Evolutionary conservation across 2,329 filamentous ascomycete genomes (phyloP).

Genomic region (Aspergillus bombycis): DNA sequence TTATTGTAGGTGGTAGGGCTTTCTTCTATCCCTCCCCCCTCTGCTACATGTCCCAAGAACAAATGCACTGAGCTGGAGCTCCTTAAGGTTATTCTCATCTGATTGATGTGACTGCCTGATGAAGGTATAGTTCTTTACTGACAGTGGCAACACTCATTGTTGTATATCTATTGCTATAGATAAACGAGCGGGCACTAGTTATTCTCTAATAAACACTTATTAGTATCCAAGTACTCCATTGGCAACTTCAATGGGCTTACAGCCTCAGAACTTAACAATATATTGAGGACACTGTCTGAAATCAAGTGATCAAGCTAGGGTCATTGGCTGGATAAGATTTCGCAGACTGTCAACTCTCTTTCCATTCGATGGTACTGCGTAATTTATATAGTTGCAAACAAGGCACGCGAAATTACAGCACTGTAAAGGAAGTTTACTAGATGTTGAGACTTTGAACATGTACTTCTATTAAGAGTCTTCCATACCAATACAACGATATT

Average conservation of each 20-base stretch:
- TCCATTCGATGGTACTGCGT: not conserved
- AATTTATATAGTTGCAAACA: not conserved
- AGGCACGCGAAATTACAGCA: not conserved
- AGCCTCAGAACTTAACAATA: not conserved
- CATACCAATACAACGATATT: not conserved
- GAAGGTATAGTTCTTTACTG: conserved; percentile 68
- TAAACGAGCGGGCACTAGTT: not conserved
- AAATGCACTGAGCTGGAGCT: conserved; percentile 68
- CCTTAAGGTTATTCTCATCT: conserved; percentile 49
- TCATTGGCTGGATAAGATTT: too few species aligned
- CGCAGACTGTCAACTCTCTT: too few species aligned
- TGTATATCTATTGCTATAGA: not conserved
- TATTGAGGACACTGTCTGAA: not conserved
- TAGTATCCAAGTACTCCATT: not conserved
- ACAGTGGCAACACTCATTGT: conserved; percentile 60
- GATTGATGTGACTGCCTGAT: conserved; percentile 44
- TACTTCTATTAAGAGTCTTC: not conserved
- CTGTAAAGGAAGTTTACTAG: not conserved
- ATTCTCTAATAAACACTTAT: not conserved
- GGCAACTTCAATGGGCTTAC: not conserved
- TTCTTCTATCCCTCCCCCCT: conserved; percentile 56
- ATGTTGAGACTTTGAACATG: not conserved
- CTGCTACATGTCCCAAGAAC: conserved; percentile 66
- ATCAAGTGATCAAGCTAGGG: not conserved
- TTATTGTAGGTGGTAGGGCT: conserved; percentile 66